Evolutionary conservation across 2,329 filamentous ascomycete species (phyloP).

Genomic region (Pseudocercospora macadamiae): DNA sequence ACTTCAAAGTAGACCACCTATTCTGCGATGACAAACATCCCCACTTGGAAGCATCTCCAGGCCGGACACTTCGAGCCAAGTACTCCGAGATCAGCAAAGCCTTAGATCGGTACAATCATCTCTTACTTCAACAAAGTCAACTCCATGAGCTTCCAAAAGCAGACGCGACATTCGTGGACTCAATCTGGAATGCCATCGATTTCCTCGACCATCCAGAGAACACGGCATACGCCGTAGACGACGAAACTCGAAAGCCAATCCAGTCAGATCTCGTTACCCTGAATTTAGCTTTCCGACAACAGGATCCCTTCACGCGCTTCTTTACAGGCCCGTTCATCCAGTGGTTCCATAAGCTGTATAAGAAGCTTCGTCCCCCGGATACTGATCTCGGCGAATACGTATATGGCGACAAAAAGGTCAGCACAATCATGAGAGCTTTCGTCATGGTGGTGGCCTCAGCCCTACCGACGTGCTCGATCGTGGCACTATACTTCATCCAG

Average conservation of each 20-base stretch:
- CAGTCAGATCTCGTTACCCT: conserved; percentile 27
- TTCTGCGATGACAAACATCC: conserved; percentile 15
- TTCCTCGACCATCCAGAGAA: conserved; percentile 31
- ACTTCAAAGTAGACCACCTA: conserved; percentile 25
- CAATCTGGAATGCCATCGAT: conserved; percentile 22
- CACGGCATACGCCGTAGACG: conserved; percentile 26
- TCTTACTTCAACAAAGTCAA: conserved; percentile 23
- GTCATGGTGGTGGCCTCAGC: conserved; percentile 28
- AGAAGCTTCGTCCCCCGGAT: conserved; percentile 10
- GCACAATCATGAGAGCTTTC: conserved; percentile 20
- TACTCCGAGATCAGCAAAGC: conserved; percentile 20
- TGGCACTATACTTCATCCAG: conserved; percentile 32
- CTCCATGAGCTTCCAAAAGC: conserved; percentile 22
- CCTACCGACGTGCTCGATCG: conserved; percentile 29
- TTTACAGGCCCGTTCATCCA: conserved; percentile 17
- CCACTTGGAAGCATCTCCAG: conserved; percentile 11
- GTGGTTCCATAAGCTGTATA: conserved; percentile 21
- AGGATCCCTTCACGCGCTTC: conserved; percentile 25
- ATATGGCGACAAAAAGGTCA: conserved; percentile 22
- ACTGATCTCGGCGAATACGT: conserved; percentile 21
- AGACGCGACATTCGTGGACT: conserved; percentile 21
- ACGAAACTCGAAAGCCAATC: conserved; percentile 16
- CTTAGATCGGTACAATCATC: conserved; percentile 20
- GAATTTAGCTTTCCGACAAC: conserved; percentile 19
- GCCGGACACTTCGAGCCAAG: conserved; percentile 14